A percentile compares a stretch with the other conserved stretches of the same genome.
Conservation (phyloP, 495 filamentous ascomycete genomes). For the Barbatosphaeria neglecta region DNA sequence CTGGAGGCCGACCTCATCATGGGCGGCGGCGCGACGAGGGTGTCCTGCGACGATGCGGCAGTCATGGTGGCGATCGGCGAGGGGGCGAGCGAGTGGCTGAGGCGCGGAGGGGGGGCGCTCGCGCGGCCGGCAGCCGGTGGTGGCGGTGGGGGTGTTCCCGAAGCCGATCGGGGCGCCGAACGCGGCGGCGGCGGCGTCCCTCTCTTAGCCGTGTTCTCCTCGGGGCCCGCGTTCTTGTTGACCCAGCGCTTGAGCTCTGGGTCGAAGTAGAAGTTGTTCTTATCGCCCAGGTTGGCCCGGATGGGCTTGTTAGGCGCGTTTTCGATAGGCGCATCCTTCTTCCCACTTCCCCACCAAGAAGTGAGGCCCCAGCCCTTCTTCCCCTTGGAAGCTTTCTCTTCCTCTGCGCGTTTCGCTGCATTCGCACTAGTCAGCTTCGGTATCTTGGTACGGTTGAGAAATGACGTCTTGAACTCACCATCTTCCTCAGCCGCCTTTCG, state of each 20-base stretch:
- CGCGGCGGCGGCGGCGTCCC: constrained; percentile 36
- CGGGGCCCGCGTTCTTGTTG: constrained; percentile 78
- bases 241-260: constrained; percentile 93
- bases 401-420: constrained; percentile 29
- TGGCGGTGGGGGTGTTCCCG: constrained; percentile 17
- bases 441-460: too few species aligned
- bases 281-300: constrained; percentile 88
- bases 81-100: constrained; percentile 17
- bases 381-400: constrained; percentile 14
- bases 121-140: constrained; percentile 13
- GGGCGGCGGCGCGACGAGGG: constrained; percentile 16
- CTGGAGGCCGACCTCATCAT: constrained; percentile 35
- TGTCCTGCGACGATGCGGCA: constrained; percentile 13
- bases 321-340: constrained; percentile 47
- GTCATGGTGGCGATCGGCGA: constrained; percentile 10
- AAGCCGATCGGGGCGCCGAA: constrained; percentile 19
- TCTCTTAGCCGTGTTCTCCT: constrained; percentile 32
- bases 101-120: constrained; percentile 21
- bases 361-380: constrained; percentile 78
- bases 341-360: constrained; percentile 62
- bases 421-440: too few species aligned
- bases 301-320: constrained; percentile 54
- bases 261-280: constrained; percentile 87
- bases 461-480: constrained; percentile 32
- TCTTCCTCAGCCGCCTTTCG: constrained; percentile 77